A percentile compares a stretch with the other conserved stretches of the same genome.
Evolutionary conservation across 2,329 filamentous ascomycete species (phyloP).

Genomic region (Phoma sp.): DNA sequence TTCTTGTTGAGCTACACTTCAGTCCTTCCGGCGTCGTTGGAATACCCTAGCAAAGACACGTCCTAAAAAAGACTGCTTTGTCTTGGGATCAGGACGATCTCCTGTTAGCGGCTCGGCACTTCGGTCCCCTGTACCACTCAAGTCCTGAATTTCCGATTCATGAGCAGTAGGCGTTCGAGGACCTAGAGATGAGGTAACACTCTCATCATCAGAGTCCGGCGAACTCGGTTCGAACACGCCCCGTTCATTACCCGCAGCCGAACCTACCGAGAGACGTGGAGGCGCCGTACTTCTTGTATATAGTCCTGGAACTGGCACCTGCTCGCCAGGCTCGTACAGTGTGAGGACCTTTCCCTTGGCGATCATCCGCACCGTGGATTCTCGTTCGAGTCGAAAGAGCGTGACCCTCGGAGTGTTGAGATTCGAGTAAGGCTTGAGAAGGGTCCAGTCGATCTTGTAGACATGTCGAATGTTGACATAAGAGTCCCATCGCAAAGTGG

Average conservation of each 20-base stretch:
- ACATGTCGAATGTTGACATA: slow-evolving; percentile 47
- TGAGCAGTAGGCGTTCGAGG: not conserved
- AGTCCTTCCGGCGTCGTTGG: not conserved
- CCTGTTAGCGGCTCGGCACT: not conserved
- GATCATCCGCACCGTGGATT: slow-evolving; percentile 35
- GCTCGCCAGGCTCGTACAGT: slow-evolving; percentile 35
- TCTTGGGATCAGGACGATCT: slow-evolving; percentile 14
- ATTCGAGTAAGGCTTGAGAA: slow-evolving; percentile 37
- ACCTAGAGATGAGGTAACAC: not conserved
- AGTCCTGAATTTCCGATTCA: slow-evolving; percentile 11
- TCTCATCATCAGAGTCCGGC: slow-evolving; percentile 1
- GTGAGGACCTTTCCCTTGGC: slow-evolving; percentile 38
- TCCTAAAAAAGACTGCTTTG: slow-evolving; percentile 3
- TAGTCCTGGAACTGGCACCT: slow-evolving; percentile 18
- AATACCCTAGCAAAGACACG: slow-evolving; percentile 2
- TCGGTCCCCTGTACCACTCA: not conserved
- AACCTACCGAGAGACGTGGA: slow-evolving; percentile 2
- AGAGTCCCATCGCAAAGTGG: slow-evolving; percentile 38
- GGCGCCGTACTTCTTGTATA: not conserved
- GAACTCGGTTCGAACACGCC: not conserved
- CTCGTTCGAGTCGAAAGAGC: slow-evolving; percentile 32
- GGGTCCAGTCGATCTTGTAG: slow-evolving; percentile 43
- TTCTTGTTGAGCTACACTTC: not conserved
- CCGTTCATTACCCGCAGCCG: not conserved
- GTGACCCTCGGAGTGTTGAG: slow-evolving; percentile 26